Conservation (phyloP, 352 stramenopile genomes). For the Sclerospora graminicola region DNA sequence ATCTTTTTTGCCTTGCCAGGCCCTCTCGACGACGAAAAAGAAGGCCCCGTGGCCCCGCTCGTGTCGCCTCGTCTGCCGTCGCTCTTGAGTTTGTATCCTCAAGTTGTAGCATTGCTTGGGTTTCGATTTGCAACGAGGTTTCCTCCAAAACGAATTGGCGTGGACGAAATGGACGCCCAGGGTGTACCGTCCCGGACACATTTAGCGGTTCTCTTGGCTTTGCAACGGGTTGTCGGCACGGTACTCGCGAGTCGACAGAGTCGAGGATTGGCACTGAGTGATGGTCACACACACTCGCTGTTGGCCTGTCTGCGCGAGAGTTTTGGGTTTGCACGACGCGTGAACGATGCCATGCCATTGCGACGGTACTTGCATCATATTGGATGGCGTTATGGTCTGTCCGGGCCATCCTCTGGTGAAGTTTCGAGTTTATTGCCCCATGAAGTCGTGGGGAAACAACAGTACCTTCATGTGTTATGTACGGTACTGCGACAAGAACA, state of each 20-base stretch:
- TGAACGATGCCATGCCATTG: constrained; percentile 57
- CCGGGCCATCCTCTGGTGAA: constrained; percentile 21
- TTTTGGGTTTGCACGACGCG: constrained; percentile 55
- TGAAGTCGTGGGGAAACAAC: constrained; percentile 66
- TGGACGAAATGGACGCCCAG: constrained; percentile 44
- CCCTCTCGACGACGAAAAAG: constrained; percentile 1
- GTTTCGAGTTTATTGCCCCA: constrained; percentile 60
- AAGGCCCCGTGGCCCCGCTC: constrained; percentile 3
- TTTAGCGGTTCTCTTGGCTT: constrained; percentile 49
- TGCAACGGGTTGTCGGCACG: constrained; percentile 57
- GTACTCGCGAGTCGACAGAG: constrained; percentile 43
- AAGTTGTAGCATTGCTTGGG: constrained; percentile 31
- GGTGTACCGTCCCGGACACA: constrained; percentile 55
- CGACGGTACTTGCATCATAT: constrained; percentile 34
- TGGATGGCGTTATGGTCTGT: constrained; percentile 47
- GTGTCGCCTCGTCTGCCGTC: constrained; percentile 40
- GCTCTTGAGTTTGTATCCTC: constrained; percentile 64
- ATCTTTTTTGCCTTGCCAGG: constrained; percentile 38
- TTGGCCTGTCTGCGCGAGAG: constrained; percentile 52
- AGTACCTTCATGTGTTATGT: constrained; percentile 66
- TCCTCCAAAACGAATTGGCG: constrained; percentile 43
- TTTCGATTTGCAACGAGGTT: constrained; percentile 49
- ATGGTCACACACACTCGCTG: constrained; percentile 43
- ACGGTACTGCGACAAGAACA: constrained; percentile 7
- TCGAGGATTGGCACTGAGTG: constrained; percentile 36